phyloP scores from a whole-genome alignment of 768 basidiomycete genomes.

The Leccinum truebloodii region DNA sequence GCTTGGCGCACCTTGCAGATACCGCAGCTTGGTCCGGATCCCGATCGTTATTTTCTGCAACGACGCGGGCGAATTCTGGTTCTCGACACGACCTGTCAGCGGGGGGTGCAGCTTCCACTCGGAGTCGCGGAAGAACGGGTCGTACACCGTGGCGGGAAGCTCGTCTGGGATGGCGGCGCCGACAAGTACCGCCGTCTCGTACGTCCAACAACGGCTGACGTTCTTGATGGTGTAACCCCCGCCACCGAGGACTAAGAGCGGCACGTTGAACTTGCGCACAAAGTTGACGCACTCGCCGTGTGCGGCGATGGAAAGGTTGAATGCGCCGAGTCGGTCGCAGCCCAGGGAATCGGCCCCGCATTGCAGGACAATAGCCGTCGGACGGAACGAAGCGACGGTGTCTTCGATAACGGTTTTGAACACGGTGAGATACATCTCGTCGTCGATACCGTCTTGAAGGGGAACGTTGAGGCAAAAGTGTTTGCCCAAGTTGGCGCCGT shows the following conservation, averaged over 20 bases:
- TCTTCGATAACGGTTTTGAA: conserved; percentile 98
- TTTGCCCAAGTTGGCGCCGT: conserved; percentile 84
- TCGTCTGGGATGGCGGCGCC: conserved; percentile 82
- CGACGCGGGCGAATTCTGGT: conserved; percentile 82
- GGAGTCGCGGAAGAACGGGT: conserved; percentile 89
- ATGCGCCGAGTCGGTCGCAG: conserved; percentile 92
- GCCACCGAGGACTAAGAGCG: conserved; percentile 89
- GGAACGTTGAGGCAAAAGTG: conserved; percentile 96
- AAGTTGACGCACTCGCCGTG: conserved; percentile 99
- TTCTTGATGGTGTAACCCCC: conserved; percentile 98
- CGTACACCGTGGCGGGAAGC: conserved; percentile 87
- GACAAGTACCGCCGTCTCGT: conserved; percentile 93
- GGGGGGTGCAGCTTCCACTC: conserved; percentile 94
- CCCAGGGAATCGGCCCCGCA: conserved; percentile 97
- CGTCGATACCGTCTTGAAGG: conserved; percentile 93
- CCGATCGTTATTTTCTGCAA: conserved; percentile 86
- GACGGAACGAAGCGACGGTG: conserved; percentile 85
- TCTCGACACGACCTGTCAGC: conserved; percentile 87
- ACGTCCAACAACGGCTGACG: conserved; percentile 98
- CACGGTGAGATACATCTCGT: conserved; percentile 92
- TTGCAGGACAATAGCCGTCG: conserved; percentile 89
- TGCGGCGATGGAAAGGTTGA: conserved; percentile 96
- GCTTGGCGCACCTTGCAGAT: conserved; percentile 94
- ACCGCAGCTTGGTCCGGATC: conserved; percentile 86
- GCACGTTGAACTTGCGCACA: conserved; percentile 89